phyloP scores from a whole-genome alignment of 768 basidiomycete species.

The Lentinula boryana region DNA sequence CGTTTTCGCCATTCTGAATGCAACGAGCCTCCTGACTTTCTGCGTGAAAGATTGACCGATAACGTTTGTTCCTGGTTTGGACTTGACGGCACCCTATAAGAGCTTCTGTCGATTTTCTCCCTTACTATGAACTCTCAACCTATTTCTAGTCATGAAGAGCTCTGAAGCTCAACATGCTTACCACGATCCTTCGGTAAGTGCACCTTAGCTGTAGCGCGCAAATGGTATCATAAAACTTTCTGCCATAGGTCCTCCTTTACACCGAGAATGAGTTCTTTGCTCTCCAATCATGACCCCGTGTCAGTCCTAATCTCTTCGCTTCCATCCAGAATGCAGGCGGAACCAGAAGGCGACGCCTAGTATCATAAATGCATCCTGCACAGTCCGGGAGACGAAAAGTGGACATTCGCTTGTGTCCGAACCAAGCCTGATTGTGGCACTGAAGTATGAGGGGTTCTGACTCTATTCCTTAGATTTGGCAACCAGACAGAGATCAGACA shows the following conservation, averaged over 20 bases:
- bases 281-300: no score
- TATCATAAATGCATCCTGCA: neutral
- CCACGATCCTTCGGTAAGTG: neutral
- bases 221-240: no score
- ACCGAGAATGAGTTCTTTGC: neutral
- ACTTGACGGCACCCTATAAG: no score
- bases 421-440: neutral
- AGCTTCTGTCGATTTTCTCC: neutral
- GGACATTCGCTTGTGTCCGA: neutral
- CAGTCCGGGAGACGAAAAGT: neutral
- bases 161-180: no score
- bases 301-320: no score
- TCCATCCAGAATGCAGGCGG: neutral
- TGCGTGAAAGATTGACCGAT: no score
- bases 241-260: neutral
- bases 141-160: neutral
- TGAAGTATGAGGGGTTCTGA: neutral
- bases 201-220: neutral
- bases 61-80: no score
- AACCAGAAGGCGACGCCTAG: neutral
- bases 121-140: neutral
- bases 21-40: no score
- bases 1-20: no score
- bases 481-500: neutral
- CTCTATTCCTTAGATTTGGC: neutral